Base-by-base conservation (phyloP, 495 filamentous ascomycete genomes). In the Diplogelasinospora grovesii region DNA sequence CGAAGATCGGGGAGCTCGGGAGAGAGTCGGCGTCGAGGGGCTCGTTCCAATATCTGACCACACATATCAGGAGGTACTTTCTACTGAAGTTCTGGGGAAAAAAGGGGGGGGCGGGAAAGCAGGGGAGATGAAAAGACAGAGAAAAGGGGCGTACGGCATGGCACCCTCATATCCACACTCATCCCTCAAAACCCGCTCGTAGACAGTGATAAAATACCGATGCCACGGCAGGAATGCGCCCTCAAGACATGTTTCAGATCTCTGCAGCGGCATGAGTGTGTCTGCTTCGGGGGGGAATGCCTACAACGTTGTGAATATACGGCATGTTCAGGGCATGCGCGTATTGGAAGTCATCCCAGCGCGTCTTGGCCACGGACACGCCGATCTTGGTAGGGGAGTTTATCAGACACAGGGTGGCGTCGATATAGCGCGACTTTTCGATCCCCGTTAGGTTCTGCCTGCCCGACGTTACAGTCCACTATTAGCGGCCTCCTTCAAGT, bases 181-280 rank as follows among this genome's bases (percentile, higher is more conserved):
- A 2, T 65, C 60, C 2, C 57, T 46, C 19, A 78, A 45, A 0
- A 66, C 36, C 4, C 58, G 57, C 43, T 73, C 73, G 33, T 70
- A 69, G 3, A 61, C 46, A 15, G 54, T 48, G 4, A 72, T 19
- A 28, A 68, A 70, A 41, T 71, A 71, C 34, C 73, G 59, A 45
- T 78, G 73, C 58, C 66, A 76, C 8, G 68, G 65, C 9, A 74
- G 46, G 49, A 76, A 75, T 13, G 53, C 42, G n/a, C 56, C 56
- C 8, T 26, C 36, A 18, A 39, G 28, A n/a, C n/a, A n/a, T n/a
- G n/a, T n/a, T n/a, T n/a, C n/a, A n/a, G n/a, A n/a, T n/a, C n/a
- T n/a, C n/a, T n/a, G n/a, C n/a, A n/a, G n/a, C n/a, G n/a, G n/a
- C n/a, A n/a, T n/a, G n/a, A n/a, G n/a, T n/a, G n/a, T n/a, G n/a